These are phyloP conservation scores for Hirsutella thompsonii DNA, from an alignment of 2,329 filamentous ascomycete genomes.

Conservation along the genomic window DNA sequence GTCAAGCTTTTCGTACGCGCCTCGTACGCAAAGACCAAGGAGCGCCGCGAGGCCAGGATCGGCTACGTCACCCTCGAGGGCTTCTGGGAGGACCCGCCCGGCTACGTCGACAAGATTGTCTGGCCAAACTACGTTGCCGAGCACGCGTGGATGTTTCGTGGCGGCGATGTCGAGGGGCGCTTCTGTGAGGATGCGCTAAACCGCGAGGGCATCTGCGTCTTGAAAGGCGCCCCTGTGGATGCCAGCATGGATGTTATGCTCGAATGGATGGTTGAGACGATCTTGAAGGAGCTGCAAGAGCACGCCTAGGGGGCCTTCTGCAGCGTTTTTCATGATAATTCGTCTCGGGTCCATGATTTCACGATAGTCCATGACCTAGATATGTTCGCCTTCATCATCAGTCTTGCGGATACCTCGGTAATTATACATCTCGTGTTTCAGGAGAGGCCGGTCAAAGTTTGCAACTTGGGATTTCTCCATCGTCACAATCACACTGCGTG, in stretches of 20 bases:
- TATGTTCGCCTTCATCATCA: no score
- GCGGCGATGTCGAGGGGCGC: slow-evolving; percentile 50
- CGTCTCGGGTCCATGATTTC: not conserved
- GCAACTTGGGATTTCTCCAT: no score
- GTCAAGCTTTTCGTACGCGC: slow-evolving; percentile 68
- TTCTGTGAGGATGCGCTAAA: slow-evolving; percentile 32
- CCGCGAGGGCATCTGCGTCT: slow-evolving; percentile 33
- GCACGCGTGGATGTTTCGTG: slow-evolving; percentile 68
- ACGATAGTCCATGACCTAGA: not conserved
- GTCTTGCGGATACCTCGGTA: no score
- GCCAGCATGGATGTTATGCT: slow-evolving; percentile 49
- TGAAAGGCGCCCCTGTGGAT: slow-evolving; percentile 31
- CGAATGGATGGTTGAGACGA: slow-evolving; percentile 53
- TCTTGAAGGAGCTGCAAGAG: slow-evolving; percentile 36
- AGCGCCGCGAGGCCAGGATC: slow-evolving; percentile 52
- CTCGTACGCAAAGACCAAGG: slow-evolving; percentile 48
- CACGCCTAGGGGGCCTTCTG: slow-evolving; percentile 4
- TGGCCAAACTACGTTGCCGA: slow-evolving; percentile 88
- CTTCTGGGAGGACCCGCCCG: slow-evolving; percentile 91
- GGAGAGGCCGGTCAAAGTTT: no score
- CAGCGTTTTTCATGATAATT: not conserved
- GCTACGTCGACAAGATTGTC: slow-evolving; percentile 86
- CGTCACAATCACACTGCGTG: not conserved
- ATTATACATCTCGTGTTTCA: no score
- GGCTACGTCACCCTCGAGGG: slow-evolving; percentile 77